Base-by-base conservation (phyloP, 2,329 filamentous ascomycete species). In the Aspergillus piperis region DNA sequence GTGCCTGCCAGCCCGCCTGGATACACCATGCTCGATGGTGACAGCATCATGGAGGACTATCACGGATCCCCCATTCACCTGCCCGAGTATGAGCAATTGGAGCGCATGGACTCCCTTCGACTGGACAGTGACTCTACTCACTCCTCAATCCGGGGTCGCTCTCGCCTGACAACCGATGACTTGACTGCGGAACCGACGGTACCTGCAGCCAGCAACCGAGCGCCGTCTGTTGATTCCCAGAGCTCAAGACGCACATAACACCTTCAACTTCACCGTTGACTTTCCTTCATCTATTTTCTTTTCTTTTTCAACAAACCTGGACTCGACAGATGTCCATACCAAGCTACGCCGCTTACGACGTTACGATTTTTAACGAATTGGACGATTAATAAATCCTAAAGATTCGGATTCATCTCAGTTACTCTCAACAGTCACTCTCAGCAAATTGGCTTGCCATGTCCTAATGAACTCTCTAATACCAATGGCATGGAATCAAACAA, bases 1-100 rank as follows among this genome's bases (percentile, higher is more conserved):
- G 92, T 98, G 44, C 93, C 94, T 0, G 88, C 87, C 2, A 92
- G 89, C 69, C 94, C 94, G 52, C 94, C 94, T 0, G 83, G 82
- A 5, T 93, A 93, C 76, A 80, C 73, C 19, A 75, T 70, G 61
- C 68, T 75, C 11, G 73, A 76, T 56, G 71, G 70, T 19, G 63
- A 82, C 66, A 76, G 77, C 62, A 67, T 75, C 7, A 78, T 83
- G 59, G 75, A 79, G 58, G 78, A 82, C 56, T 83, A 83, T 64
- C 63, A 72, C 39, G 80, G 80, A 11, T 77, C 80, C 11, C 73
- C 75, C 2, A 67, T 80, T 2, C 64, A 72, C 1, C 65, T 76
- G 1, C 76, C 75, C 0, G 78, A 83, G 17, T 74, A 82, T 57
- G 75, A 78, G 36, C 80, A 82, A 48, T 68, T 84, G 38, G 81